Base-by-base conservation (phyloP, 2,329 filamentous ascomycete species). In the Fusarium succisae region DNA sequence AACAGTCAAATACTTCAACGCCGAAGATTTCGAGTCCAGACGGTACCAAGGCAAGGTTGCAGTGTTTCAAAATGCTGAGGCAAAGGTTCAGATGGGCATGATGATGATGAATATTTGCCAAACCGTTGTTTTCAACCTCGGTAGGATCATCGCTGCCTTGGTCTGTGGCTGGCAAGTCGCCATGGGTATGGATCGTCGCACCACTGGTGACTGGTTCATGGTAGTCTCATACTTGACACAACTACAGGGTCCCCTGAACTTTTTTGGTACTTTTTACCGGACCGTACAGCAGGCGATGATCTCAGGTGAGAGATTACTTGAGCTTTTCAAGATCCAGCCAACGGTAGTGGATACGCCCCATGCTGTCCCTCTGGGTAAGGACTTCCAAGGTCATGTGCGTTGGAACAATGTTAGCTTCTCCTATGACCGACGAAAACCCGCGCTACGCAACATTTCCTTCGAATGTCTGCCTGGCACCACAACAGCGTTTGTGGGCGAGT, bases 211-310 rank as follows among this genome's bases (percentile, higher is more conserved):
- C 70, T 96, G 95, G 81, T 91, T 95, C 54, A 86, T 87, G 32
- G 86, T 96, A 68, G 87, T 96, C 74, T 92, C 92, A 8, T 96
- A 95, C 80, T 90, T 96, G 82, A 91, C 91, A 24, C 94, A 96
- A 82, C 86, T 96, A 24, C 94, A 96, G 80, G 91, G 91, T 0
- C 94, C 94, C 3, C 86, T 96, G 69, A 95, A 96, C 82, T 96
- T 94, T 84, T 96, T 96, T 77, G 96, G 96, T 64, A 96, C 95
- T 0, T 98, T 98, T 81, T 99, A 98, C 82, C 90, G 96, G 57
- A 96, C 95, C 70, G 96, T 98, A 11, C 96, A 98, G 83, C 96
- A 95, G 77, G 94, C 96, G 60, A 94, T 99, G 92, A 98, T 99
- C 80, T 98, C 97, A 66, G 95, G 96, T 9, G 96, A 99, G 86